Conservation (phyloP, 208 protist species). For the Leishmania gerbilli region DNA sequence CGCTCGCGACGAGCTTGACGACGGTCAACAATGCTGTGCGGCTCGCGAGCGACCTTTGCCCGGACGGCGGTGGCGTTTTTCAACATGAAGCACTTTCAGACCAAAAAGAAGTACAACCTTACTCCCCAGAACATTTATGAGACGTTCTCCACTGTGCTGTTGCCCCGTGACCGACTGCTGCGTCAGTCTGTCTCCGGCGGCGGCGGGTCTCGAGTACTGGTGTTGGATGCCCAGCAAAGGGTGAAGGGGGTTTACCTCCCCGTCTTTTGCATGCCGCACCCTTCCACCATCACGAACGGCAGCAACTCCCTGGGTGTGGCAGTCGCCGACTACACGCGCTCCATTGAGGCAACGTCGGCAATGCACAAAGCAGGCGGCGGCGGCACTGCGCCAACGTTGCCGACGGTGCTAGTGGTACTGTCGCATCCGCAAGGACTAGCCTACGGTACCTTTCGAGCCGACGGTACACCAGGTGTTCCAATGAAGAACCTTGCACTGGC, state of each 20-base stretch:
- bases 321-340: constrained; percentile 54
- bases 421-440: constrained; percentile 52
- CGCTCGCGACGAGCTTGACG: neutral
- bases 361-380: neutral
- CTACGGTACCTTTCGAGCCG: constrained; percentile 27
- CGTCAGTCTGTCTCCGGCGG: constrained; percentile 64
- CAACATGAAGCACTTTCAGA: constrained; percentile 79
- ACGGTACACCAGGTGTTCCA: constrained; percentile 34
- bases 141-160: constrained; percentile 46
- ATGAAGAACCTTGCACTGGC: constrained; percentile 31
- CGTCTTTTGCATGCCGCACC: constrained; percentile 75
- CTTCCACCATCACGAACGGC: constrained; percentile 32
- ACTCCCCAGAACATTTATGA: constrained; percentile 39
- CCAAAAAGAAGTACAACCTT: constrained; percentile 53
- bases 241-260: constrained; percentile 85
- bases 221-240: constrained; percentile 77
- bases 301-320: constrained; percentile 59
- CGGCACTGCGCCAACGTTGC: neutral
- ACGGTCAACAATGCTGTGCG: constrained; percentile 6
- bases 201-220: constrained; percentile 67
- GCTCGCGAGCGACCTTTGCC: constrained; percentile 13
- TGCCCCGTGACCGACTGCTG: constrained; percentile 65
- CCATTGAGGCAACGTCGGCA: constrained; percentile 3
- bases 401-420: constrained; percentile 33
- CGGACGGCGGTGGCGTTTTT: constrained; percentile 82